Percentiles rank a stretch among this genome's conserved stretches.
These are phyloP conservation scores for Boletus reticulatus DNA, from an alignment of 768 basidiomycete genomes.

Conservation along the genomic window DNA sequence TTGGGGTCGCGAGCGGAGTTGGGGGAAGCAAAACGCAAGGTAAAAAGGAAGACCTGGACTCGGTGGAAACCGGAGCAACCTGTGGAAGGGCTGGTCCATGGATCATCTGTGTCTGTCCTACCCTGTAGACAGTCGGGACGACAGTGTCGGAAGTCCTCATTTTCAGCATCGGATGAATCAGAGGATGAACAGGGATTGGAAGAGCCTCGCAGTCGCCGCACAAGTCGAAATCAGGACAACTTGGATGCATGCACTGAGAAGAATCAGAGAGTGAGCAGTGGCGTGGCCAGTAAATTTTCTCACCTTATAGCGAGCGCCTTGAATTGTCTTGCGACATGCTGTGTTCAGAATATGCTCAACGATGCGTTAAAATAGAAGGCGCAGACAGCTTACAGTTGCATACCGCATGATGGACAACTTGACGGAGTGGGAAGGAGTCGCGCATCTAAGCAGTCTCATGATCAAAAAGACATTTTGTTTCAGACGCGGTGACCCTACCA, in stretches of 20 bases:
- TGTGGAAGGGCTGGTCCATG: background rate
- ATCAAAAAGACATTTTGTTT: background rate
- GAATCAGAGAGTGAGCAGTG: background rate
- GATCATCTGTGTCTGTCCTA: slow-evolving; percentile 15
- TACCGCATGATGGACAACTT: slow-evolving; percentile 48
- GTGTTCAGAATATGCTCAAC: background rate
- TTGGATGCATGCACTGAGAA: slow-evolving; percentile 72
- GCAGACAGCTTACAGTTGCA: slow-evolving; percentile 47
- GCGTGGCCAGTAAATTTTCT: slow-evolving; percentile 1
- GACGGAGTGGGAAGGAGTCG: slow-evolving; percentile 17
- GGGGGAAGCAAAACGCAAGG: background rate
- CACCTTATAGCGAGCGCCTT: slow-evolving; percentile 73
- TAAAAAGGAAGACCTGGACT: background rate
- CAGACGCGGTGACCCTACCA: slow-evolving; percentile 42
- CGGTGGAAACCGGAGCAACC: background rate
- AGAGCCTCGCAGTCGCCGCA: slow-evolving; percentile 77
- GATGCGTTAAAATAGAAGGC: too few relatives aligned
- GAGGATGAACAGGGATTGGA: slow-evolving; percentile 74
- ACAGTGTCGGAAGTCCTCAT: slow-evolving; percentile 52
- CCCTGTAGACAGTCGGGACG: slow-evolving; percentile 42
- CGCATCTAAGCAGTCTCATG: slow-evolving; percentile 26
- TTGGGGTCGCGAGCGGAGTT: background rate
- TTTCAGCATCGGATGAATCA: slow-evolving; percentile 73
- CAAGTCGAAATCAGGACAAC: slow-evolving; percentile 79
- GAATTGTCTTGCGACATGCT: slow-evolving; percentile 52